Evolutionary conservation across 2,329 filamentous ascomycete genomes (phyloP), one percentile per base, ranked within the genome.

Genomic region (Talaromyces sp.): DNA sequence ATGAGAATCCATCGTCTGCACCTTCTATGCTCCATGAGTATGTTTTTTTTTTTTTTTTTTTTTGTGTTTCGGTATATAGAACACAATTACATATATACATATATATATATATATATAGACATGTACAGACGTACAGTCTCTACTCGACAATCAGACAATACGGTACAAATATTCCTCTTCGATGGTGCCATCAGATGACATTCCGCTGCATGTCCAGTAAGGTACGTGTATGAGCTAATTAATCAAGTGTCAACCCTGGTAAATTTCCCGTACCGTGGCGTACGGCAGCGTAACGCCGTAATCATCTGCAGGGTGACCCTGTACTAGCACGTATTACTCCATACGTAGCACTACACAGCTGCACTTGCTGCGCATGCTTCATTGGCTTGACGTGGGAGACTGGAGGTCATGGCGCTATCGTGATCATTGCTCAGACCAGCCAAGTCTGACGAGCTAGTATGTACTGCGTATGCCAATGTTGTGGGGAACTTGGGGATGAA

Each of bases 151-250:
- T 27, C 47, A 52, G 48, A 33, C 24, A 33, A 31, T 33, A 52
- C n/a, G 27, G 48, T 33, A 31, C 35, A 19, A 35, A 37, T 54
- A 54, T 54, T 54, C 50, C 50, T 54, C 33, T 37, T 56, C 33
- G 14, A 56, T 56, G 52, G 24, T 56, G 52, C 52, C 31, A 47
- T 56, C 52, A 56, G 52, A 56, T 56, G 52, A 56, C 52, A 56
- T 56, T 56, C 52, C 52, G 14, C 31, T 56, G 31, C 33, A n/a
- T 56, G 31, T 37, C 7, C 19, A 19, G 2, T 56, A 56, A 33
- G 52, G 2, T 56, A 56, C 52, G 52, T 19, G 52, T 39, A 56
- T 56, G 31, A 13, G 52, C 52, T 56, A 24, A 4, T 56, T 14
- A 39, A 37, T 37, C 11, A 19, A 1, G 19, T 43, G 41, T 16